Conservation (phyloP, 2,329 filamentous ascomycete genomes). For the Coniochaeta sp. region DNA sequence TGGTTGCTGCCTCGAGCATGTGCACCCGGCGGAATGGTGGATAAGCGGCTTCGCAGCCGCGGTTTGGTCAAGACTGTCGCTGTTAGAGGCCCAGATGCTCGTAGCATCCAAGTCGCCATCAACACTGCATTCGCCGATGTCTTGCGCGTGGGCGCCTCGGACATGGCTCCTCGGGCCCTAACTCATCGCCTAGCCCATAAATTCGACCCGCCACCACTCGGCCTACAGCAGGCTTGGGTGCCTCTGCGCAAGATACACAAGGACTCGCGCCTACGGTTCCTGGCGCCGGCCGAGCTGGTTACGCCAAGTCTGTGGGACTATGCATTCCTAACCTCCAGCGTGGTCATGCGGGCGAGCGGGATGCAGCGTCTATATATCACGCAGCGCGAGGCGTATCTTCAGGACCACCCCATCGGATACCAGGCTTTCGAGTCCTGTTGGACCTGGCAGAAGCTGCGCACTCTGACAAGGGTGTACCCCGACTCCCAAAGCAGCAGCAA, state of each 20-base stretch:
- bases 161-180: background rate
- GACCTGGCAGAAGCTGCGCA: constrained; percentile 64
- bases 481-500: constrained; percentile 33
- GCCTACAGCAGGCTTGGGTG: constrained; percentile 62
- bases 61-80: constrained; percentile 60
- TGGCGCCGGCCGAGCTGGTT: constrained; percentile 64
- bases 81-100: constrained; percentile 55
- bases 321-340: constrained; percentile 59
- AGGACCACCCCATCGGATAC: constrained; percentile 35
- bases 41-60: constrained; percentile 65
- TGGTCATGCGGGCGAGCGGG: constrained; percentile 64
- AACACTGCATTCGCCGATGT: constrained; percentile 53
- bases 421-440: constrained; percentile 47
- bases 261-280: constrained; percentile 63
- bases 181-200: constrained; percentile 5
- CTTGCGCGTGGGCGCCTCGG: constrained; percentile 34
- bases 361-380: constrained; percentile 66
- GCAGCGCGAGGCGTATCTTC: constrained; percentile 66
- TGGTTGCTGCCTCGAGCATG: constrained; percentile 66
- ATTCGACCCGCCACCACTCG: constrained; percentile 40
- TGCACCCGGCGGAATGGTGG: constrained; percentile 52
- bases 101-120: constrained; percentile 59
- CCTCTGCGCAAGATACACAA: constrained; percentile 70
- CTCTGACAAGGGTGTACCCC: constrained; percentile 49
- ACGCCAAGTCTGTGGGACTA: constrained; percentile 66